A percentile compares a stretch with the other conserved stretches of the same genome.
phyloP scores from a whole-genome alignment of 768 basidiomycete genomes.

The Hygrocybe coccinea region DNA sequence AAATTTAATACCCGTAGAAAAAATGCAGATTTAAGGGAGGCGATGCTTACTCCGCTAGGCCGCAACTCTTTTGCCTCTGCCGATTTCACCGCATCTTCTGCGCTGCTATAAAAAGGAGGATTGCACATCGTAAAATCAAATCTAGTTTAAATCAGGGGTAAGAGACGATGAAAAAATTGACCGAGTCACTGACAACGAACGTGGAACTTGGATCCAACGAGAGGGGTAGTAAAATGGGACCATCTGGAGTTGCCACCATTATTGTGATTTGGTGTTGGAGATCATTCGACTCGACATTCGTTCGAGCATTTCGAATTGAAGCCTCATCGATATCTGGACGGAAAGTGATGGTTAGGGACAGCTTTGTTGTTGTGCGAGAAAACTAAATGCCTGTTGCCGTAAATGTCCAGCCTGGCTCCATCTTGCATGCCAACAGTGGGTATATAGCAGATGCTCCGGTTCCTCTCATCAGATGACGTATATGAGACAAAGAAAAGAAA shows the following conservation, averaged over 20 bases:
- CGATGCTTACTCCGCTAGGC: constrained; percentile 62
- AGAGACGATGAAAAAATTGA: background rate
- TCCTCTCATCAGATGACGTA: constrained; percentile 47
- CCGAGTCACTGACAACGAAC: constrained; percentile 9
- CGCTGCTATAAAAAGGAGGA: constrained; percentile 87
- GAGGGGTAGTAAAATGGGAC: constrained; percentile 46
- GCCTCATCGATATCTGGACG: constrained; percentile 61
- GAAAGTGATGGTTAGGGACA: background rate
- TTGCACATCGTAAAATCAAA: constrained; percentile 92
- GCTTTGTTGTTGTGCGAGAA: background rate
- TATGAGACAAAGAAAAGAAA: background rate
- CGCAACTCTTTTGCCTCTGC: constrained; percentile 57
- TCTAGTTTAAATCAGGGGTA: constrained; percentile 24
- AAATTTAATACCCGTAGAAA: background rate
- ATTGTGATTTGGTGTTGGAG: constrained; percentile 51
- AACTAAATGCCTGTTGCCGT: constrained; percentile 57
- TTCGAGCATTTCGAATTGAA: constrained; percentile 52
- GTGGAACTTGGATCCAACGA: constrained; percentile 12
- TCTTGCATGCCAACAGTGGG: constrained; percentile 63
- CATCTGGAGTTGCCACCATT: constrained; percentile 31
- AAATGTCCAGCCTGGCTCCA: constrained; percentile 53
- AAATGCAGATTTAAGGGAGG: background rate
- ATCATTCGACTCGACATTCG: constrained; percentile 55
- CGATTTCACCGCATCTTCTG: constrained; percentile 58
- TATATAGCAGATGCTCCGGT: constrained; percentile 92